These are phyloP conservation scores for Clavulina sp. DNA, from an alignment of 768 basidiomycete genomes.

Conservation along the genomic window DNA sequence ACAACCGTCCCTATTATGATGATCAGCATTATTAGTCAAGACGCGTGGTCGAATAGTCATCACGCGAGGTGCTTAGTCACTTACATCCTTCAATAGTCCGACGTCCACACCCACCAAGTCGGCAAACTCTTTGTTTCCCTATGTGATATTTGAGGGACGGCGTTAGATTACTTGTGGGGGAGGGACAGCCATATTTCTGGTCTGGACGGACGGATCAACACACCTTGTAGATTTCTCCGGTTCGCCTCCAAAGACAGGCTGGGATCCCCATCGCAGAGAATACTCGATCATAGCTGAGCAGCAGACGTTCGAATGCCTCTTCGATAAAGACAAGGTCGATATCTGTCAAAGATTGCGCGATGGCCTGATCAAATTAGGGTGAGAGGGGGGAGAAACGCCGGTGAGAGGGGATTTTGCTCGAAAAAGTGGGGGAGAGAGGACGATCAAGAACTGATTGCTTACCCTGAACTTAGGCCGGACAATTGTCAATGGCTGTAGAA, in stretches of 20 bases:
- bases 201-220: neutral
- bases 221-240: constrained; percentile 89
- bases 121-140: constrained; percentile 84
- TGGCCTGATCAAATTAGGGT: neutral
- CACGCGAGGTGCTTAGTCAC: constrained; percentile 13
- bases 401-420: too few species aligned
- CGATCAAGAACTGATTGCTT: constrained; percentile 14
- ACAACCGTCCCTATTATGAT: constrained; percentile 53
- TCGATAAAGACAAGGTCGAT: constrained; percentile 96
- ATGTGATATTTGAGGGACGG: too few species aligned
- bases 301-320: constrained; percentile 87
- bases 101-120: constrained; percentile 79
- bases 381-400: too few species aligned
- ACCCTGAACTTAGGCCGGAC: constrained; percentile 74
- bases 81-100: constrained; percentile 70
- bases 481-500: constrained; percentile 74
- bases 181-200: neutral
- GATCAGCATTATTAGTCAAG: too few species aligned
- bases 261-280: constrained; percentile 94
- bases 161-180: too few species aligned
- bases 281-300: constrained; percentile 89
- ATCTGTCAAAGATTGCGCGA: constrained; percentile 53
- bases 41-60: too few species aligned
- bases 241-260: constrained; percentile 89
- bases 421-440: neutral